Evolutionary conservation across 257 asterid species (phyloP).

Genomic region (Rehmannia glutinosa): DNA sequence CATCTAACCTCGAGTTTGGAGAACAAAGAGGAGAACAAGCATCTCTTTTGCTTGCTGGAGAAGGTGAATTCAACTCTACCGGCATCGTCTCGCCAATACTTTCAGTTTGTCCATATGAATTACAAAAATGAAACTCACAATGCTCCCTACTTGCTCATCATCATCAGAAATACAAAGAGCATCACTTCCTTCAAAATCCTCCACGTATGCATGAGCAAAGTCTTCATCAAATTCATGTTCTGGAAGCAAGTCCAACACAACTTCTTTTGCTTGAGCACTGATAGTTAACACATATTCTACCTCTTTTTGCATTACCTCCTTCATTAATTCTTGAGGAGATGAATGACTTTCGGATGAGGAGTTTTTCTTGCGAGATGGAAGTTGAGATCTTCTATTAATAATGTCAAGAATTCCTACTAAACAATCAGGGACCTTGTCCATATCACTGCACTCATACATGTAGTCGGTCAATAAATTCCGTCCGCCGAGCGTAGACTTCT

Average conservation of each 20-base stretch:
- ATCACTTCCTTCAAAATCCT: slow-evolving; percentile 42
- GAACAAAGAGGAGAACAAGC: slow-evolving; percentile 30
- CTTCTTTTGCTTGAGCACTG: slow-evolving; percentile 83
- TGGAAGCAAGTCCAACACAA: slow-evolving; percentile 47
- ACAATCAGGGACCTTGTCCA: slow-evolving; percentile 54
- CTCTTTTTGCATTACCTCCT: slow-evolving; percentile 52
- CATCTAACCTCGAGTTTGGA: slow-evolving; percentile 17
- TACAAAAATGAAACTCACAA: slow-evolving; percentile 17
- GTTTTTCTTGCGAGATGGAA: slow-evolving; percentile 2
- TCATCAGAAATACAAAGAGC: slow-evolving; percentile 21
- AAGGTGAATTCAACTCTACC: slow-evolving; percentile 19
- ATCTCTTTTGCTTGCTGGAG: slow-evolving; percentile 21
- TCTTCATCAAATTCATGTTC: slow-evolving; percentile 56
- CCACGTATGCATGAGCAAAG: slow-evolving; percentile 61
- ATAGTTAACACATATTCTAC: slow-evolving; percentile 47
- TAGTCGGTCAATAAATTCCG: slow-evolving; percentile 60
- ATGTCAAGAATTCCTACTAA: slow-evolving; percentile 43
- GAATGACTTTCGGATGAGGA: slow-evolving; percentile 6
- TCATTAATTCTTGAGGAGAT: slow-evolving; percentile 24
- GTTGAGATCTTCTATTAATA: slow-evolving; percentile 37
- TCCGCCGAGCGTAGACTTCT: slow-evolving; percentile 33
- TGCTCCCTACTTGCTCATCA: slow-evolving; percentile 18
- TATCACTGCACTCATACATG: slow-evolving; percentile 73
- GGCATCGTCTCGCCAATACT: slow-evolving; percentile 60
- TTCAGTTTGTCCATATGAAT: slow-evolving; percentile 36